These are phyloP conservation scores for Colletotrichum sp. DNA, from an alignment of 2,329 filamentous ascomycete species.

Conservation along the genomic window DNA sequence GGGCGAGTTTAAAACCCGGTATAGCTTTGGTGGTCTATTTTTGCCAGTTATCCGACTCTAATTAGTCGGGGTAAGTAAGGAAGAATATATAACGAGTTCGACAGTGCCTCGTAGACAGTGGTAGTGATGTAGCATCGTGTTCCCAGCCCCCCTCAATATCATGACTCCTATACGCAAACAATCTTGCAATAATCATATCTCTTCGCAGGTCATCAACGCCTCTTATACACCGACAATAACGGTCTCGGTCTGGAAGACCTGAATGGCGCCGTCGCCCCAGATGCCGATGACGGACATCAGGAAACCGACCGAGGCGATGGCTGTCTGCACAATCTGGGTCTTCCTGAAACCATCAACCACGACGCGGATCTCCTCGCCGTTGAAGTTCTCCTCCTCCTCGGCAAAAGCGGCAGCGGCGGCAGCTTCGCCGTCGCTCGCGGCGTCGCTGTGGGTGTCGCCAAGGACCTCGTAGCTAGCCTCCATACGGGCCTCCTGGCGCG, in stretches of 20 bases:
- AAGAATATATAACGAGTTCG: conserved; percentile 16
- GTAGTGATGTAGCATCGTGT: background rate
- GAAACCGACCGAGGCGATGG: conserved; percentile 61
- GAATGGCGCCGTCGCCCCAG: conserved; percentile 64
- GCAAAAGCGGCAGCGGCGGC: conserved; percentile 35
- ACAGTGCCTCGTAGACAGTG: conserved; percentile 1
- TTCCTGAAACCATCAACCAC: conserved; percentile 61
- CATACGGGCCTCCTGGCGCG: conserved; percentile 50
- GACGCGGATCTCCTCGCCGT: conserved; percentile 66
- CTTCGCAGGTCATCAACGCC: background rate
- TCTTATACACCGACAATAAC: conserved; percentile 20
- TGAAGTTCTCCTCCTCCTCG: conserved; percentile 52
- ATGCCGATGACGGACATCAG: conserved; percentile 67
- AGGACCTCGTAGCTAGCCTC: conserved; percentile 77
- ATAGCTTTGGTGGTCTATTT: conserved; percentile 11
- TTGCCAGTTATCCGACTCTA: background rate
- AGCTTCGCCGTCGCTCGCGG: conserved; percentile 53
- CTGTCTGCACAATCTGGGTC: conserved; percentile 59
- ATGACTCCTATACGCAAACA: conserved; percentile 2
- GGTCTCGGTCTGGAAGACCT: conserved; percentile 24
- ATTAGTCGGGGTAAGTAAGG: background rate
- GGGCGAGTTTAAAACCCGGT: background rate
- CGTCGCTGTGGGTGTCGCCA: conserved; percentile 56
- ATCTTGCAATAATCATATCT: background rate
- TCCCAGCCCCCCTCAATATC: conserved; percentile 5